Conservation (phyloP, 352 stramenopile species). For the Phytophthora idaei region DNA sequence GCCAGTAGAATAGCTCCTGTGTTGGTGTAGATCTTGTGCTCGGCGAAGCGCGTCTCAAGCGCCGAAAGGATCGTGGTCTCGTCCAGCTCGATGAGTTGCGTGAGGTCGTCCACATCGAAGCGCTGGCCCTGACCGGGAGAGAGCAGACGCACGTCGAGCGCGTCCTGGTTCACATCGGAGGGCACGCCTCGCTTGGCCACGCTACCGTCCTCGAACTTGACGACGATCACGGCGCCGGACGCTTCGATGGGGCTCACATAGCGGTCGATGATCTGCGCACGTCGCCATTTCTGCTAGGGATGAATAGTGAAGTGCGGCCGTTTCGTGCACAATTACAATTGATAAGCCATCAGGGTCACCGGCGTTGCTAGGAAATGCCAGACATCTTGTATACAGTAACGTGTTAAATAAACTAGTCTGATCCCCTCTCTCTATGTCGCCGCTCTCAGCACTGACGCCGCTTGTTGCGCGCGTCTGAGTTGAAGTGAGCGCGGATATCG, state of each 20-base stretch:
- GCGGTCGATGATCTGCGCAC: conserved; percentile 62
- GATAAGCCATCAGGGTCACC: too few species aligned
- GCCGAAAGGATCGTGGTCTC: conserved; percentile 69
- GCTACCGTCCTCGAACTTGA: conserved; percentile 73
- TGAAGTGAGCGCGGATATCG: too few species aligned
- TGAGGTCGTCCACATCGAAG: conserved; percentile 84
- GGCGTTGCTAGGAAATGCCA: too few species aligned
- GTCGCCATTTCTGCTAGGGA: conserved; percentile 51
- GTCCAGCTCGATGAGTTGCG: conserved; percentile 78
- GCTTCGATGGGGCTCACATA: conserved; percentile 64
- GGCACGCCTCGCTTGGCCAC: conserved; percentile 52
- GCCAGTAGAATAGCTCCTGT: conserved; percentile 82
- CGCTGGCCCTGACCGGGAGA: conserved; percentile 10
- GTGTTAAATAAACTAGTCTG: too few species aligned
- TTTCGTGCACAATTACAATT: too few species aligned
- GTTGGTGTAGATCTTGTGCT: conserved; percentile 88
- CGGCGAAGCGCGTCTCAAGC: conserved; percentile 71
- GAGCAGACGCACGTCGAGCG: conserved; percentile 39
- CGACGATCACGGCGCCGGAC: conserved; percentile 52
- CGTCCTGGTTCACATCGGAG: conserved; percentile 39
- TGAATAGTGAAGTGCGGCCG: too few species aligned
- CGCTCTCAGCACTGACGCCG: too few species aligned
- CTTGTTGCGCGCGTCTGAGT: too few species aligned
- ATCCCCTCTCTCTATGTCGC: too few species aligned
- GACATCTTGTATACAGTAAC: too few species aligned